Evolutionary conservation across 2,329 filamentous ascomycete species (phyloP).

Genomic region (Aspergillus candidus): DNA sequence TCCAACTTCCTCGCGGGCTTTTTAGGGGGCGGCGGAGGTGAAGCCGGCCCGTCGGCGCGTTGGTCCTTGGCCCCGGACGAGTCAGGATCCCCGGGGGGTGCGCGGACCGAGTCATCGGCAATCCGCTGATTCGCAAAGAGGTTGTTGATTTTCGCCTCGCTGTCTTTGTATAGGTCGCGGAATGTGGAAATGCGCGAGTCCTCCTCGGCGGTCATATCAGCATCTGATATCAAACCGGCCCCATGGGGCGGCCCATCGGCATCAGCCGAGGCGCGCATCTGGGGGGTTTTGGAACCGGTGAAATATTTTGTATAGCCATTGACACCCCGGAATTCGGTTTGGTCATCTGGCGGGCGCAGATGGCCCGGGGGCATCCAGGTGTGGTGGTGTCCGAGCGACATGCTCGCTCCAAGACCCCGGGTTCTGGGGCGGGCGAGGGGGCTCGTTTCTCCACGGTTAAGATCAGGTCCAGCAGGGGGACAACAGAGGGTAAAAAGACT

Average conservation of each 20-base stretch:
- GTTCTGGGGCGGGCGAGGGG: slow-evolving; percentile 40
- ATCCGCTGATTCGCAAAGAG: slow-evolving; percentile 57
- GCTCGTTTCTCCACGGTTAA: slow-evolving; percentile 41
- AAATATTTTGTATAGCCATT: slow-evolving; percentile 41
- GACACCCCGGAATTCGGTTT: slow-evolving; percentile 34
- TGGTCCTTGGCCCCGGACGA: slow-evolving; percentile 21
- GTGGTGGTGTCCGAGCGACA: slow-evolving; percentile 64
- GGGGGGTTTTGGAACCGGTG: slow-evolving; percentile 41
- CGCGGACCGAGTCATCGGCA: slow-evolving; percentile 26
- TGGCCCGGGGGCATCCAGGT: slow-evolving; percentile 59
- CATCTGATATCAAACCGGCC: slow-evolving; percentile 45
- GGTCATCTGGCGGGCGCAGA: slow-evolving; percentile 58
- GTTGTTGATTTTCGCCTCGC: slow-evolving; percentile 68
- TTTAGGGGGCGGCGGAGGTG: slow-evolving; percentile 39
- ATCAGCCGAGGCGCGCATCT: slow-evolving; percentile 38
- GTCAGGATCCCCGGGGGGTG: slow-evolving; percentile 47
- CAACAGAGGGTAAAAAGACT: slow-evolving; percentile 17
- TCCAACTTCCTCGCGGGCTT: slow-evolving; percentile 70
- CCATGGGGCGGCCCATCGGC: slow-evolving; percentile 41
- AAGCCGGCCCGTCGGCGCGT: slow-evolving; percentile 46
- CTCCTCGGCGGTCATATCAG: slow-evolving; percentile 60
- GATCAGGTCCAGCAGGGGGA: slow-evolving; percentile 28
- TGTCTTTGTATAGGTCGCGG: slow-evolving; percentile 67
- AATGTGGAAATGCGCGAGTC: slow-evolving; percentile 65
- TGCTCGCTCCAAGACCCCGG: slow-evolving; percentile 46